phyloP scores from a whole-genome alignment of 2,329 filamentous ascomycete genomes.

The Diplodia corticola region DNA sequence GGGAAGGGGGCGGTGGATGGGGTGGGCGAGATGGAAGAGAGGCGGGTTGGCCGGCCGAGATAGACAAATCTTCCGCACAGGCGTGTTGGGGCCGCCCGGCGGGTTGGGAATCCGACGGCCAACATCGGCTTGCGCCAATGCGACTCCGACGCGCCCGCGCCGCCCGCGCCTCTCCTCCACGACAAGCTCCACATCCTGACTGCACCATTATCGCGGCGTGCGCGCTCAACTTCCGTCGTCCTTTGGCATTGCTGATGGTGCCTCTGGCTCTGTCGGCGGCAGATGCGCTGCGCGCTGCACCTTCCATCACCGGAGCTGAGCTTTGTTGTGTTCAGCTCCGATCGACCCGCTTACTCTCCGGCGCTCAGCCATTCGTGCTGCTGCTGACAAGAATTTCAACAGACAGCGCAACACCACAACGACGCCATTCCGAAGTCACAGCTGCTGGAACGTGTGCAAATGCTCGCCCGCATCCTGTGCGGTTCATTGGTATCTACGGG shows the following conservation, averaged over 20 bases:
- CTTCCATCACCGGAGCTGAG: background rate
- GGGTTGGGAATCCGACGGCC: conserved; percentile 23
- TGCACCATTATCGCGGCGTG: background rate
- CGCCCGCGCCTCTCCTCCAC: conserved; percentile 1
- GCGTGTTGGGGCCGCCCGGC: conserved; percentile 23
- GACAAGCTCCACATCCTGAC: background rate
- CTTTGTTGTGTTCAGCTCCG: conserved; percentile 2
- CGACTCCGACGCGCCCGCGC: conserved; percentile 14
- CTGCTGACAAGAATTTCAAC: background rate
- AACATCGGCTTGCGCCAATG: conserved; percentile 16
- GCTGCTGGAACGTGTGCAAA: background rate
- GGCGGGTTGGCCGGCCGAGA: conserved; percentile 21
- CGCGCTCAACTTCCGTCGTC: background rate
- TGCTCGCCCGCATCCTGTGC: background rate
- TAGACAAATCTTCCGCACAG: conserved; percentile 22
- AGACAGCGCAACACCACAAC: background rate
- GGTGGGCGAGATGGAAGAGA: conserved; percentile 18
- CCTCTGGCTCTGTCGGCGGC: background rate
- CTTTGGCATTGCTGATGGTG: background rate
- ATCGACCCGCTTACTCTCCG: conserved; percentile 2
- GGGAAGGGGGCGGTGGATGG: conserved; percentile 19
- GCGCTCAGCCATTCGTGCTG: background rate
- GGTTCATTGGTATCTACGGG: conserved; percentile 1
- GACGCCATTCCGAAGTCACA: background rate
- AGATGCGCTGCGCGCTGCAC: background rate